Base-by-base conservation (phyloP, 176 grass and related monocot genomes). In the Lolium multiflorum region DNA sequence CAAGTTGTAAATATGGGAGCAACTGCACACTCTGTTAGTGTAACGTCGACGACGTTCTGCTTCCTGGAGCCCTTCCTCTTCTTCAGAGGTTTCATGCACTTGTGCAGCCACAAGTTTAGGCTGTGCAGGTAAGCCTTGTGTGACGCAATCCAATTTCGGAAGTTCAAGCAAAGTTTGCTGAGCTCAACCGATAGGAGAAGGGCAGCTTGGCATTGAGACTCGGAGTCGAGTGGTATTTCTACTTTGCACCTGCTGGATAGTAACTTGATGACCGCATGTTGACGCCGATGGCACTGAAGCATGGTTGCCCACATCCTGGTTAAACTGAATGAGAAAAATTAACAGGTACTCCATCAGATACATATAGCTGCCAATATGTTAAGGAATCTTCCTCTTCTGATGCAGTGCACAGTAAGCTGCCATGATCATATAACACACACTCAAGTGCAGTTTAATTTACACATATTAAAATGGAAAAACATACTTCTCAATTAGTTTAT, bases 401-500 rank as follows among this genome's bases (percentile, higher is more conserved):
- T 9, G 18, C 35, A 49, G 7, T 55, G 10, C 52, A 62, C 50
- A 9, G 3, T 26, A 66, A 52, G 59, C 7, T 21, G 21, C n/a
- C 4, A 65, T 1, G 12, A 31, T 74, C 35, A 18, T 79, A 77
- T 60, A 21, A 43, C 59, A 1, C 18, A 66, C 13, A 70, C 1
- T 1, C 5, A 22, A 72, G 9, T 80, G 41, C 3, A 84, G 11
- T 20, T 6, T 56, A 69, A 17, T 1, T 3, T 2, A 37, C 21
- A 54, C 0, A 52, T 35, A 37, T 52, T 69, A 11, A 37, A 35
- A 68, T 28, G 0, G 28, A 85, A 14, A 90, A 52, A 41, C 83
- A 85, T 91, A 95, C 91, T 91, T 71, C 66, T 82, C 85, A 52
- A 93, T 88, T 70, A 97, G 68, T 80, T 93, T 87, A 39, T 97